phyloP scores from a whole-genome alignment of 768 basidiomycete genomes.

The Amanita thiersii region DNA sequence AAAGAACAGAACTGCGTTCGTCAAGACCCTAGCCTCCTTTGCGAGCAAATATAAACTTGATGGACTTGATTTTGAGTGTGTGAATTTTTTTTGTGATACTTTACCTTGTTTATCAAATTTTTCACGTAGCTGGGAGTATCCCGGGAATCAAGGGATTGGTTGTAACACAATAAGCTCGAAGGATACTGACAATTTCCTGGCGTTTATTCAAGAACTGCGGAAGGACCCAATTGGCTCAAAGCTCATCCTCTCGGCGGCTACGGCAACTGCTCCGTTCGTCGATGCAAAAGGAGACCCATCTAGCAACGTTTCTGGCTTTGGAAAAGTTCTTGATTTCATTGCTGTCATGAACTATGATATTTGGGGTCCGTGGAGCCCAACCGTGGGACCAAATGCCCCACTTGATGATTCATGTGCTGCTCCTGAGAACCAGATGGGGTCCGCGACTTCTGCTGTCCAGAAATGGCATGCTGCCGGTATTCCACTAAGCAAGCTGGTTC shows the following conservation, averaged over 20 bases:
- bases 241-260: constrained; percentile 50
- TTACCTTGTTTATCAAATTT: neutral
- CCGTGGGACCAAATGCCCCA: constrained; percentile 83
- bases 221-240: constrained; percentile 39
- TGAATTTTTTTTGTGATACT: constrained; percentile 12
- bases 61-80: constrained; percentile 53
- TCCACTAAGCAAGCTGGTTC: constrained; percentile 55
- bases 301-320: constrained; percentile 64
- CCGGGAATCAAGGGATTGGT: constrained; percentile 56
- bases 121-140: constrained; percentile 77
- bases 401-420: constrained; percentile 73
- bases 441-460: constrained; percentile 63
- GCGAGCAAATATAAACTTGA: constrained; percentile 48
- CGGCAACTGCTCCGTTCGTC: constrained; percentile 31
- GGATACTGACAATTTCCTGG: constrained; percentile 75
- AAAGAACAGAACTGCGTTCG: constrained; percentile 55
- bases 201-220: constrained; percentile 71
- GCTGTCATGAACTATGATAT: constrained; percentile 68
- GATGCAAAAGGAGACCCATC: constrained; percentile 45
- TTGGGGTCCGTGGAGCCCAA: constrained; percentile 52
- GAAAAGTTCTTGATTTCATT: constrained; percentile 49
- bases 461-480: constrained; percentile 75
- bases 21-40: constrained; percentile 44
- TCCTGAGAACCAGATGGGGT: constrained; percentile 53
- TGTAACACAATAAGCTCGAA: constrained; percentile 55